Evolutionary conservation across 2,329 filamentous ascomycete genomes (phyloP).

Genomic region (Trichoderma sp.): DNA sequence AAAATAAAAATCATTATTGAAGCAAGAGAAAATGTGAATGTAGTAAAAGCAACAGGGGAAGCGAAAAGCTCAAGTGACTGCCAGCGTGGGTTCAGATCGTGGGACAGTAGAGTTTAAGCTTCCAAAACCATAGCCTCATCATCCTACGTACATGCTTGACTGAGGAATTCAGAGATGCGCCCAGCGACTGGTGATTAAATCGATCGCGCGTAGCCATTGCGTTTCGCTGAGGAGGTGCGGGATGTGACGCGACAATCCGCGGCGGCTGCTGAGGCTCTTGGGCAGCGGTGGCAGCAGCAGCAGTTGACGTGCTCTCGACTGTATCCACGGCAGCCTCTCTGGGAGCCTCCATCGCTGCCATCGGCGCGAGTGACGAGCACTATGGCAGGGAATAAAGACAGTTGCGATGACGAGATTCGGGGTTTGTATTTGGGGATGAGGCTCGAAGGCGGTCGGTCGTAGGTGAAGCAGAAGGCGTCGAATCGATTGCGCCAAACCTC

Average conservation of each 20-base stretch:
- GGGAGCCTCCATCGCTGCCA: slow-evolving; percentile 18
- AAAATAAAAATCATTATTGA: neutral
- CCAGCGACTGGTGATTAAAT: slow-evolving; percentile 65
- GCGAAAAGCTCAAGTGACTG: neutral
- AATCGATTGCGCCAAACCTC: slow-evolving; percentile 1
- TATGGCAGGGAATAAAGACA: neutral
- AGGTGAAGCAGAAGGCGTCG: neutral
- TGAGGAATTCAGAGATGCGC: slow-evolving; percentile 57
- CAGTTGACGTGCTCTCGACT: slow-evolving; percentile 3
- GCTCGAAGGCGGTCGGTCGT: neutral
- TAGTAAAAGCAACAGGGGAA: neutral
- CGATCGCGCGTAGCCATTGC: slow-evolving; percentile 45
- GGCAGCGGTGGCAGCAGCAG: neutral
- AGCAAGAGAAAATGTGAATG: neutral
- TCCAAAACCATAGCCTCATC: neutral
- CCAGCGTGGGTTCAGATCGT: neutral
- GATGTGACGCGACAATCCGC: slow-evolving; percentile 23
- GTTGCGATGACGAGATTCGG: neutral
- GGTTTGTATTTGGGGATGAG: neutral
- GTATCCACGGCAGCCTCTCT: neutral
- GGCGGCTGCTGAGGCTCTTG: slow-evolving; percentile 22
- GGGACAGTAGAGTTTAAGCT: neutral
- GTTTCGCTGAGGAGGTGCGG: slow-evolving; percentile 28
- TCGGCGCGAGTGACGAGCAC: neutral
- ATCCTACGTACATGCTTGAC: slow-evolving; percentile 63